Percentiles rank a stretch among this genome's conserved stretches.
Evolutionary conservation across 768 basidiomycete species (phyloP).

Genomic region (Jaapia argillacea): DNA sequence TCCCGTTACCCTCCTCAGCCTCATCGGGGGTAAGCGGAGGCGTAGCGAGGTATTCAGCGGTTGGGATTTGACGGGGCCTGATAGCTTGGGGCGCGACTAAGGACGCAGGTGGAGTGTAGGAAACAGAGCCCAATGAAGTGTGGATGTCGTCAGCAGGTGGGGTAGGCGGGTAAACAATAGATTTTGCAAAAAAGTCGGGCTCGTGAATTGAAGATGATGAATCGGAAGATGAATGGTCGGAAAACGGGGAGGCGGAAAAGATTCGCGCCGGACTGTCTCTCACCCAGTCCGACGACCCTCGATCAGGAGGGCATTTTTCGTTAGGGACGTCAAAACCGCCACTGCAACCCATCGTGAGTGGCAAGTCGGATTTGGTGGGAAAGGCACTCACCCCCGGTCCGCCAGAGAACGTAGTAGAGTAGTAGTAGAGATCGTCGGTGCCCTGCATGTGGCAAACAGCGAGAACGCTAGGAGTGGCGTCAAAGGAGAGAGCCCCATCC

Average conservation of each 20-base stretch:
- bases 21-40: slow-evolving; percentile 77
- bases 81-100: slow-evolving; percentile 17
- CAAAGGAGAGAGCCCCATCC: slow-evolving; percentile 82
- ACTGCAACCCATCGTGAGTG: slow-evolving; percentile 31
- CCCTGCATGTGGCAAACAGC: slow-evolving; percentile 82
- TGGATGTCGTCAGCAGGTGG: slow-evolving; percentile 15
- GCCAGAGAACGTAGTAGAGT: slow-evolving; percentile 90
- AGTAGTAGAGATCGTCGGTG: slow-evolving; percentile 77
- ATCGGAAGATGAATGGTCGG: slow-evolving; percentile 21
- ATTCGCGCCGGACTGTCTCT: slow-evolving; percentile 80
- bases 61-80: slow-evolving; percentile 5
- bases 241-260: slow-evolving; percentile 33
- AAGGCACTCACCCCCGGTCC: slow-evolving; percentile 66
- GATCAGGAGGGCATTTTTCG: slow-evolving; percentile 87
- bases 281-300: slow-evolving; percentile 95
- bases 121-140: not conserved
- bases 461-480: slow-evolving; percentile 70
- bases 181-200: slow-evolving; percentile 14
- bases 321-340: slow-evolving; percentile 93
- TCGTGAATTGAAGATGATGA: slow-evolving; percentile 23
- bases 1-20: slow-evolving; percentile 31
- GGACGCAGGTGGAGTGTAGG: slow-evolving; percentile 7
- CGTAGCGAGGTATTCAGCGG: slow-evolving; percentile 37
- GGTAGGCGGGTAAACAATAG: slow-evolving; percentile 19
- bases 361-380: slow-evolving; percentile 1